phyloP scores from a whole-genome alignment of 345 rosid genomes.

The Hirschfeldia incana region DNA sequence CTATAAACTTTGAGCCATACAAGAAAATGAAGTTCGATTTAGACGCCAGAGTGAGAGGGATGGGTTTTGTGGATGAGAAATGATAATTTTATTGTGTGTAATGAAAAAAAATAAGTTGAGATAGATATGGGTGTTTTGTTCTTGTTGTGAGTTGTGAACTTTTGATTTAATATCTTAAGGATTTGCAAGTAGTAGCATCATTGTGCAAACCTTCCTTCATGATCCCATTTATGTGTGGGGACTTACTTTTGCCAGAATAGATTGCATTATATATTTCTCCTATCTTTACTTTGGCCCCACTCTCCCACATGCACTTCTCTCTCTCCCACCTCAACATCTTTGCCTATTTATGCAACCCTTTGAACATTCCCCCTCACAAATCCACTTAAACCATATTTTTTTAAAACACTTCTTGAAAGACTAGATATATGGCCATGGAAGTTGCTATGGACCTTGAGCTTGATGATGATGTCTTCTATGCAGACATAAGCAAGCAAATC shows the following conservation, averaged over 20 bases:
- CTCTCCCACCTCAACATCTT: conserved; percentile 15
- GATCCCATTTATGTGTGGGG: conserved; percentile 39
- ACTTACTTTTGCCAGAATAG: conserved; percentile 37
- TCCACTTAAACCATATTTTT: conserved; percentile 16
- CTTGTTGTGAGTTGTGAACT: conserved; percentile 30
- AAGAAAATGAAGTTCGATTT: conserved; percentile 15
- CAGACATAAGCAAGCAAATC: conserved; percentile 87
- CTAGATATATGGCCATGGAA: conserved; percentile 23
- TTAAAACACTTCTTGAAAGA: background rate
- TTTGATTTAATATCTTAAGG: conserved; percentile 23
- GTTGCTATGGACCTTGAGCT: conserved; percentile 62
- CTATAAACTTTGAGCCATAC: conserved; percentile 28
- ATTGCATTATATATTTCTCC: conserved; percentile 26
- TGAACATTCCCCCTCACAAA: conserved; percentile 38
- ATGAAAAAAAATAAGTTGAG: conserved; percentile 3
- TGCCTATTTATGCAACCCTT: conserved; percentile 34
- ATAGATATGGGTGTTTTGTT: conserved; percentile 32
- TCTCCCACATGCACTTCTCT: conserved; percentile 41
- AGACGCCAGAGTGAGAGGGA: conserved; percentile 25
- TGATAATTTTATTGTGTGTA: background rate
- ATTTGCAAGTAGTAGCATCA: conserved; percentile 34
- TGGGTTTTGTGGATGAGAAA: conserved; percentile 33
- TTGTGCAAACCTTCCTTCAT: conserved; percentile 35
- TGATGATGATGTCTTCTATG: conserved; percentile 89
- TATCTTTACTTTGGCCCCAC: conserved; percentile 31